phyloP scores from a whole-genome alignment of 805 yeast genomes.

The Starmerella davenportii region DNA sequence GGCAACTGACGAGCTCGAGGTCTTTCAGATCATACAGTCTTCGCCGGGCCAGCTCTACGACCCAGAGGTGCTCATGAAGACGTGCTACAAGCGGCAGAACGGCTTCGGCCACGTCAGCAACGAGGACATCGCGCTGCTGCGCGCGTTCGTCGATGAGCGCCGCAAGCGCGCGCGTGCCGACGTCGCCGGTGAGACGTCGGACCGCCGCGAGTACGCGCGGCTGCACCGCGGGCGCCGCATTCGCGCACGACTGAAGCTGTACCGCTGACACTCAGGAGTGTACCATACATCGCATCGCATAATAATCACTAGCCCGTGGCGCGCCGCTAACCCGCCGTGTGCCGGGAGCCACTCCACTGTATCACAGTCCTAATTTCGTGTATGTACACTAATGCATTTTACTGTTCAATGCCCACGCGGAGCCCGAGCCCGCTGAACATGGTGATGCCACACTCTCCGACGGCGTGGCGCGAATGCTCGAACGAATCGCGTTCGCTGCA shows the following conservation, averaged over 20 bases:
- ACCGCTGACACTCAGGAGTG: slow-evolving; percentile 10
- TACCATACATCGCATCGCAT: not conserved
- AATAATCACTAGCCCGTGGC: too few relatives aligned
- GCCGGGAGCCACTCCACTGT: too few relatives aligned
- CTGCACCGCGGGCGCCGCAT: slow-evolving; percentile 19
- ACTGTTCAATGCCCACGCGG: too few relatives aligned
- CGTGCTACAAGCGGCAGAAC: slow-evolving; percentile 55
- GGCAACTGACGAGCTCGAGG: slow-evolving; percentile 33
- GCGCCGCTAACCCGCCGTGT: too few relatives aligned
- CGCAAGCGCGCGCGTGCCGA: slow-evolving; percentile 13
- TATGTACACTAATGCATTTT: too few relatives aligned
- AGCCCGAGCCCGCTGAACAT: too few relatives aligned
- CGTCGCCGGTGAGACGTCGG: slow-evolving; percentile 9
- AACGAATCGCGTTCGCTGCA: too few relatives aligned
- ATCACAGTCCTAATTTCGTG: too few relatives aligned
- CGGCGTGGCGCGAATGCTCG: too few relatives aligned
- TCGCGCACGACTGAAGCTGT: slow-evolving; percentile 14
- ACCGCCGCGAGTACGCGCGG: slow-evolving; percentile 18
- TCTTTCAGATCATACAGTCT: slow-evolving; percentile 74
- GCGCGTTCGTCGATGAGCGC: slow-evolving; percentile 51
- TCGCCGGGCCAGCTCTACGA: slow-evolving; percentile 38
- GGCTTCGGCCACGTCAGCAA: slow-evolving; percentile 64
- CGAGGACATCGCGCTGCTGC: slow-evolving; percentile 60
- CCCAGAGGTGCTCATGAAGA: slow-evolving; percentile 50
- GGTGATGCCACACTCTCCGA: too few relatives aligned